Percentiles rank a stretch among this genome's conserved stretches.
These are phyloP conservation scores for Fusarium mexicanum DNA, from an alignment of 2,329 filamentous ascomycete genomes.

Conservation along the genomic window DNA sequence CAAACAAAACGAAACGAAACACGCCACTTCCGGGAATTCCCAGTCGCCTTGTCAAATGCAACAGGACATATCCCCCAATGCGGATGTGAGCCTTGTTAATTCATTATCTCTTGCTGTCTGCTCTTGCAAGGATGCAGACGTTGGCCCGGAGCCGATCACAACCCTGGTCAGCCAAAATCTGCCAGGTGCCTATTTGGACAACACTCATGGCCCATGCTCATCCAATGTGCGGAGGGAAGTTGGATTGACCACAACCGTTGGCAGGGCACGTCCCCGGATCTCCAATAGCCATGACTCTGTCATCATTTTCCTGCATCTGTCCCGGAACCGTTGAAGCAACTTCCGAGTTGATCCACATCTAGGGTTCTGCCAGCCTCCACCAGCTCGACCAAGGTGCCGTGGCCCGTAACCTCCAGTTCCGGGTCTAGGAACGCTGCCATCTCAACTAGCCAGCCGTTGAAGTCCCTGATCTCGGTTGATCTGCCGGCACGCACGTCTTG, in stretches of 20 bases:
- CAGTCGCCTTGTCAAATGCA: constrained; percentile 7
- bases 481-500: constrained; percentile 65
- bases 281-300: constrained; percentile 18
- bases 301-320: constrained; percentile 21
- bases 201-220: constrained; percentile 19
- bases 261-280: constrained; percentile 20
- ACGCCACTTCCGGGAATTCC: constrained; percentile 31
- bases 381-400: constrained; percentile 55
- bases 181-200: constrained; percentile 12
- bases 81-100: constrained; percentile 9
- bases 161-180: constrained; percentile 14
- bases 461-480: constrained; percentile 65
- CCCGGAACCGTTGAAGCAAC: constrained; percentile 36
- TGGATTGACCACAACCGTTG: constrained; percentile 22
- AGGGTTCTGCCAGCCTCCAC: constrained; percentile 52
- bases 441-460: constrained; percentile 68
- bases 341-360: constrained; percentile 48
- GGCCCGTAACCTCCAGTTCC: constrained; percentile 48
- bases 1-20: constrained; percentile 38
- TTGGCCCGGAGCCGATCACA: constrained; percentile 25
- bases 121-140: constrained; percentile 5
- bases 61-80: constrained; percentile 31
- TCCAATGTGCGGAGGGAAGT: constrained; percentile 20
- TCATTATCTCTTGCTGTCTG: constrained; percentile 2
- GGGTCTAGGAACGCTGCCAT: constrained; percentile 53